These are phyloP conservation scores for Pleurotus ostreatus DNA, from an alignment of 768 basidiomycete species.

Conservation along the genomic window DNA sequence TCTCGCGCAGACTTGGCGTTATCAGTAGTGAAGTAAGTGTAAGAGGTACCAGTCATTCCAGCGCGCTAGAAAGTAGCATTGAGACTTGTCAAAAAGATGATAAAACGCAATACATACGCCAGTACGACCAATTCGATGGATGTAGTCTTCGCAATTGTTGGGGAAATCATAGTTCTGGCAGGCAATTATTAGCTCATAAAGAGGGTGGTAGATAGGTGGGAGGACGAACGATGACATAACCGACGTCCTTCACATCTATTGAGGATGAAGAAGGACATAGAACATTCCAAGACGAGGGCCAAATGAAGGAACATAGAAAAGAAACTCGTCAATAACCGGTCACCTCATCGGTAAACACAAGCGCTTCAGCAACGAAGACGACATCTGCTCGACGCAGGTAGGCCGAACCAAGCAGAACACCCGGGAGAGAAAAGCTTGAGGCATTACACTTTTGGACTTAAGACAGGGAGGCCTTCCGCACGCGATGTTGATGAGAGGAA, in stretches of 20 bases:
- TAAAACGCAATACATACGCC: constrained; percentile 49
- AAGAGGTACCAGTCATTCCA: constrained; percentile 86
- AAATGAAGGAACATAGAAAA: constrained; percentile 23
- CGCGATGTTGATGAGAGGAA: not conserved
- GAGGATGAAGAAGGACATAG: constrained; percentile 23
- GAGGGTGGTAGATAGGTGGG: not conserved
- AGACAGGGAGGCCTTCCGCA: constrained; percentile 4
- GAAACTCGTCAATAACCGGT: constrained; percentile 43
- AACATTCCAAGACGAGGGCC: constrained; percentile 28
- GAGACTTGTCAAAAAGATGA: not conserved
- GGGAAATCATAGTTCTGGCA: constrained; percentile 95
- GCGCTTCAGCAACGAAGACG: constrained; percentile 34
- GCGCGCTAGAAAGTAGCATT: constrained; percentile 59
- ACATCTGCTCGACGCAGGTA: constrained; percentile 1
- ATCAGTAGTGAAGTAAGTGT: constrained; percentile 96
- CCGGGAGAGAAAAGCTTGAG: constrained; percentile 4
- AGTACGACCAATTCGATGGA: constrained; percentile 98
- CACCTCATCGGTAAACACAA: constrained; percentile 35
- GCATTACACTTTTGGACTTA: constrained; percentile 2
- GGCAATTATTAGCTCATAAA: constrained; percentile 9
- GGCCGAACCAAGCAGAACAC: constrained; percentile 2
- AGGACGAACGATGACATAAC: constrained; percentile 85
- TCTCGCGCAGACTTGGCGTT: constrained; percentile 95
- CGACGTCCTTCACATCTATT: constrained; percentile 98
- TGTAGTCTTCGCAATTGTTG: constrained; percentile 97